A percentile compares a stretch with the other conserved stretches of the same genome.
phyloP scores from a whole-genome alignment of 768 basidiomycete species.

The Boletellus sp. region DNA sequence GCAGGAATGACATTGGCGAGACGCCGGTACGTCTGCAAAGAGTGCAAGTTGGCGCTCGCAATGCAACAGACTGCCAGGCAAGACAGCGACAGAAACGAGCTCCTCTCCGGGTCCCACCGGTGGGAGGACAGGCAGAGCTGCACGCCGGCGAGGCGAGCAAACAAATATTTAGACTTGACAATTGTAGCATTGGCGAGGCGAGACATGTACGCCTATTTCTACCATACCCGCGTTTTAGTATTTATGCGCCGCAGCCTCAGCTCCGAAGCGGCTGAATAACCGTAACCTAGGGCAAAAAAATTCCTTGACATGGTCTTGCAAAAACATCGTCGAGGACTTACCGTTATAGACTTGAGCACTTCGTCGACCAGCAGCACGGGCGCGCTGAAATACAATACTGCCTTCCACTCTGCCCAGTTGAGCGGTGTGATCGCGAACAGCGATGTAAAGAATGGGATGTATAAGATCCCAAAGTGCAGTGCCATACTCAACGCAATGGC shows the following conservation, averaged over 20 bases:
- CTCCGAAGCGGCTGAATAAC: slow-evolving; percentile 54
- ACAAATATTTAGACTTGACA: no score
- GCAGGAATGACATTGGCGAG: no score
- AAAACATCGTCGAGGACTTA: slow-evolving; percentile 32
- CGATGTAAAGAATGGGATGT: slow-evolving; percentile 92
- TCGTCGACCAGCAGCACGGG: slow-evolving; percentile 93
- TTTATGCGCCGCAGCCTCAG: slow-evolving; percentile 29
- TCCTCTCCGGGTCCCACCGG: no score
- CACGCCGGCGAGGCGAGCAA: no score
- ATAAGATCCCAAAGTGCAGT: slow-evolving; percentile 91
- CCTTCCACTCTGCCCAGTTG: slow-evolving; percentile 94
- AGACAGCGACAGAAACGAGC: no score
- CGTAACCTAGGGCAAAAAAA: slow-evolving; percentile 41
- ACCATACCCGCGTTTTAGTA: not conserved
- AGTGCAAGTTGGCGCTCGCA: no score
- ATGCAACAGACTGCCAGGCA: no score
- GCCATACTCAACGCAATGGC: slow-evolving; percentile 90
- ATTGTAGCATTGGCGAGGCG: not conserved
- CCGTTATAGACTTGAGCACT: slow-evolving; percentile 78
- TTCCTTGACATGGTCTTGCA: not conserved
- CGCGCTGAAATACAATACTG: slow-evolving; percentile 80
- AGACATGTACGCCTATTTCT: not conserved
- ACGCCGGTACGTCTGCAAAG: no score
- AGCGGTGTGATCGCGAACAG: slow-evolving; percentile 91
- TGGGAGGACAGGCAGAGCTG: no score